Base-by-base conservation (phyloP, 2,329 filamentous ascomycete species). In the Dryadomyces quercus-mongolicae region DNA sequence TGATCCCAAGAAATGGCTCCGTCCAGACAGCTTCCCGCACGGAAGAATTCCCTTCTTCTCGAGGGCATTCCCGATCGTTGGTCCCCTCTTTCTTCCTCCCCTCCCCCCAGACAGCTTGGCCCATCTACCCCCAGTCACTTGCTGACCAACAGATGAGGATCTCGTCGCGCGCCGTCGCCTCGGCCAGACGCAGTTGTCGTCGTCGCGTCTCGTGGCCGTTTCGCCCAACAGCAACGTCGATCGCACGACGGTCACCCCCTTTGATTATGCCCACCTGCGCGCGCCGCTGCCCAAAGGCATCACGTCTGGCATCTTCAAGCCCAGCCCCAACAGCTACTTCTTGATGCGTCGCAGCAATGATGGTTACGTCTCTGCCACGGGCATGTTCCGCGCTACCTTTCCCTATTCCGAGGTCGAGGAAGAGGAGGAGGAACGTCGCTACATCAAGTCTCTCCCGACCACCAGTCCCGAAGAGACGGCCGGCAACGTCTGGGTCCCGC, bases 211-310 rank as follows among this genome's bases (percentile, higher is more conserved):
- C 63, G 82, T 84, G 38, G 82, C 86, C 62, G 74, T 84, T n/a
- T 81, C 81, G 56, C 80, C 81, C 10, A 78, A 80, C 43, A 85
- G 83, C 68, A 84, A 88, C 59, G 81, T 83, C 55, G 88, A 88
- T 66, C 75, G 82, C 49, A 77, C 85, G 60, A 83, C 85, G 61
- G 75, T 93, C 57, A 89, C 88, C 52, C 82, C 85, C 49, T 95
- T 98, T 67, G 93, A 97, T 70, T 98, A 98, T 69, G 92, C 91
- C 60, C 93, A 98, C 67, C 77, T 98, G 51, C 86, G 92, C 65
- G 92, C 91, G 57, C 92, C 93, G 15, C 74, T 98, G 49, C 93
- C 93, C 51, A 93, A 91, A 70, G 90, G 93, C 60, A 84, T 97
- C 61, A 81, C 84, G 31, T 95, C 91, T 6, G 93, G 93, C 65